Evolutionary conservation across 306 rosid genomes (phyloP).

Genomic region (Cyclanthera cordifolia): DNA sequence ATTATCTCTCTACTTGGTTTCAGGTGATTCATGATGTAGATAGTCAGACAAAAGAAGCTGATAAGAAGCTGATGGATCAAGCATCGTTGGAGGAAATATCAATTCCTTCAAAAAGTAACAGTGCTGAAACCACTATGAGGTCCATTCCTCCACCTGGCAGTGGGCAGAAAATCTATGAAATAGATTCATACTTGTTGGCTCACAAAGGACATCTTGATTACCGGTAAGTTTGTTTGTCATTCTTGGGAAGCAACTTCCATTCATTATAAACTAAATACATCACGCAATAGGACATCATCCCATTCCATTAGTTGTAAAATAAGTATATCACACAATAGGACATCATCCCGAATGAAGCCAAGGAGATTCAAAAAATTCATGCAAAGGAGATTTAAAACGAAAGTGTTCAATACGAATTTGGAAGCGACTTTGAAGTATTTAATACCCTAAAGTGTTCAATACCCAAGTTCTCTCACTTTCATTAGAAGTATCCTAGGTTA

Average conservation of each 20-base stretch:
- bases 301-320: neutral
- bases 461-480: neutral
- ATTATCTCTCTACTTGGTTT: constrained; percentile 1
- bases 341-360: neutral
- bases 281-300: neutral
- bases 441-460: neutral
- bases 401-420: neutral
- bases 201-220: constrained; percentile 65
- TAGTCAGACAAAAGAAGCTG: constrained; percentile 34
- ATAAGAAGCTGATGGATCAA: constrained; percentile 23
- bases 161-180: constrained; percentile 71
- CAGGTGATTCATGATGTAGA: constrained; percentile 35
- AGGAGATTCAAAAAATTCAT: neutral
- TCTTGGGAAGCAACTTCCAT: neutral
- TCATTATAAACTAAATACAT: neutral
- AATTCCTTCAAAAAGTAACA: constrained; percentile 19
- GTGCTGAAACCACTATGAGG: constrained; percentile 25
- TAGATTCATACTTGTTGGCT: constrained; percentile 49
- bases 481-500: neutral
- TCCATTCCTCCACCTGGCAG: constrained; percentile 61
- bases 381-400: no score
- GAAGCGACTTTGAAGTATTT: neutral
- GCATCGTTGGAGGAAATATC: constrained; percentile 30
- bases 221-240: constrained; percentile 39
- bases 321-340: neutral